These are phyloP conservation scores for Dacryopinax spathularia DNA, from an alignment of 768 basidiomycete species.

Conservation along the genomic window DNA sequence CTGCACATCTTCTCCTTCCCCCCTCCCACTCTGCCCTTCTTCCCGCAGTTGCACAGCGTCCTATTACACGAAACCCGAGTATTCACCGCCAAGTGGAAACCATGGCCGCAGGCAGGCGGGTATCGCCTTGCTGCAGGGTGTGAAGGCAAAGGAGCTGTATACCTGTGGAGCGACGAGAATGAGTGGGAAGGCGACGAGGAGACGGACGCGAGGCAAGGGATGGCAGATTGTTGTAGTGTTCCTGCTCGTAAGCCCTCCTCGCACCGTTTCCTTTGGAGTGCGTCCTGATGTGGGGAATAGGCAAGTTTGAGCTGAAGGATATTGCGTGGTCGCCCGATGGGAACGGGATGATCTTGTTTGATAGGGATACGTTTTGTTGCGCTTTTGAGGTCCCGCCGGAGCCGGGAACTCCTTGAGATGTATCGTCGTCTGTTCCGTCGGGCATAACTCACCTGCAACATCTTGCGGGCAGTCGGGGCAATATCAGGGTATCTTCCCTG, in stretches of 20 bases:
- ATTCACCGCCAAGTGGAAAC: slow-evolving; percentile 64
- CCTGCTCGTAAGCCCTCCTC: slow-evolving; percentile 53
- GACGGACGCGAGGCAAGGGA: slow-evolving; percentile 47
- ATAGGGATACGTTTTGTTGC: slow-evolving; percentile 71
- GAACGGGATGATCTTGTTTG: slow-evolving; percentile 58
- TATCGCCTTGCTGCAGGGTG: slow-evolving; percentile 46
- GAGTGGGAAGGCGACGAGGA: slow-evolving; percentile 16
- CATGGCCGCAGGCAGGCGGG: slow-evolving; percentile 52
- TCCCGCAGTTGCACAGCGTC: slow-evolving; percentile 49
- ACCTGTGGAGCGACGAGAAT: slow-evolving; percentile 68
- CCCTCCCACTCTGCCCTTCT: slow-evolving; percentile 39
- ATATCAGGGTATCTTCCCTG: too few species aligned
- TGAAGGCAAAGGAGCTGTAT: slow-evolving; percentile 40
- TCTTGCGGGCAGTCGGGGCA: too few species aligned
- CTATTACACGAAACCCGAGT: slow-evolving; percentile 53
- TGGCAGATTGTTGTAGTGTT: slow-evolving; percentile 82
- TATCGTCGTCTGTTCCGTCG: too few species aligned
- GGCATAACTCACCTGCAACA: too few species aligned
- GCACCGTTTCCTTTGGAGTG: neutral
- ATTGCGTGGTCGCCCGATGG: slow-evolving; percentile 77
- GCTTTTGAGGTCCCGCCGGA: slow-evolving; percentile 49
- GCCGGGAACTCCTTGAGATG: too few species aligned
- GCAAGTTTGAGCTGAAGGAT: slow-evolving; percentile 56
- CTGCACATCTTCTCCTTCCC: slow-evolving; percentile 66
- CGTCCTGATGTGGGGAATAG: slow-evolving; percentile 24